Evolutionary conservation across 2,329 filamentous ascomycete genomes (phyloP), one percentile per base, ranked within the genome.

Genomic region (Hypomyces rosellus): DNA sequence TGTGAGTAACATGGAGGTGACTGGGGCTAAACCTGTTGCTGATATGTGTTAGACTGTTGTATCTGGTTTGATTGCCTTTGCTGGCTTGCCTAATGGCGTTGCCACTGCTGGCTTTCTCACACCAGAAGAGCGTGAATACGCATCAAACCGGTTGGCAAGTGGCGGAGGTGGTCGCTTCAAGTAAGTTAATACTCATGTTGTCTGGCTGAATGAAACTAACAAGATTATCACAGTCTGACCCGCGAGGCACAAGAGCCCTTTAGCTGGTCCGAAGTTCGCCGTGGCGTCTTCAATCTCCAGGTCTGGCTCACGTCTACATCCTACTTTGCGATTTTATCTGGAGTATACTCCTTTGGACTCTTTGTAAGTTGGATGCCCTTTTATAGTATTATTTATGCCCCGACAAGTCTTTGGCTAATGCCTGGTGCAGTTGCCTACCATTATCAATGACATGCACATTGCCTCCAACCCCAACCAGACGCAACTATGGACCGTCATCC

Each of bases 401-500:
- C 46, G 2, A 5, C 4, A 30, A 11, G 6, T 30, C 25, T 30
- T 6, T 30, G 25, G 25, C 25, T 30, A 12, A 5, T 18, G 40
- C 39, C 45, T 16, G 45, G 7, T 18, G 14, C 34, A 80, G 77
- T 68, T 86, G 0, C 82, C 82, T 0, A 85, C 82, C 0, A 86
- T 86, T 54, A 80, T 86, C 60, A 70, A 77, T 53, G 75, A 74
- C n/a, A 65, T 81, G 14, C 66, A 72, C 3, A 76, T 77, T 43
- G 76, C 76, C 1, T 72, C 73, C 51, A 74, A 77, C 22, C 68
- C 78, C 11, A 79, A 83, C 59, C 65, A 80, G 57, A 74, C 78
- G 1, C 81, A 84, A 56, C 70, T 84, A 6, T 82, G 80, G 80
- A 79, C 78, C 1, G 81, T 84, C 14, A 82, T 83, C 36, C 80